Percentiles rank a stretch among this genome's conserved stretches.
These are phyloP conservation scores for Lentinula sp. DNA, from an alignment of 768 basidiomycete genomes.

Conservation along the genomic window DNA sequence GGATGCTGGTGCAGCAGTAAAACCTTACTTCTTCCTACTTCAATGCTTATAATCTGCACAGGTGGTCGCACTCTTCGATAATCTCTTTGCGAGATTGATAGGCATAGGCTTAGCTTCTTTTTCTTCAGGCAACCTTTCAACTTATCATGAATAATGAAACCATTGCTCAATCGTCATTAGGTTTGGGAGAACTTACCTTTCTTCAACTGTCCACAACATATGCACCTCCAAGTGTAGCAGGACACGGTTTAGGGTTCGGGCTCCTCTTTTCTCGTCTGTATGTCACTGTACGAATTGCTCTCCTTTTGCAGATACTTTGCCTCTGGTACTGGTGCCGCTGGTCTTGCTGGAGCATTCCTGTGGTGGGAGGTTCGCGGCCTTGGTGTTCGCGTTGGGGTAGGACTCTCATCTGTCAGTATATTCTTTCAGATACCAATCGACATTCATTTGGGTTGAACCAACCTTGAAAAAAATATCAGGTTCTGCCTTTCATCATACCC, in stretches of 20 bases:
- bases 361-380: slow-evolving; percentile 92
- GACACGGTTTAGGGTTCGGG: slow-evolving; percentile 74
- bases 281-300: neutral
- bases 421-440: neutral
- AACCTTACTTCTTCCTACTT: neutral
- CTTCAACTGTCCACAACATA: slow-evolving; percentile 88
- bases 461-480: slow-evolving; percentile 29
- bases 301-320: slow-evolving; percentile 70
- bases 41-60: slow-evolving; percentile 20
- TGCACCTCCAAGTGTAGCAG: slow-evolving; percentile 58
- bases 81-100: slow-evolving; percentile 61
- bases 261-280: neutral
- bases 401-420: slow-evolving; percentile 67
- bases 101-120: slow-evolving; percentile 83
- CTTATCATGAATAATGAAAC: neutral
- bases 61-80: slow-evolving; percentile 74
- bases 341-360: slow-evolving; percentile 83
- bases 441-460: neutral
- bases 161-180: slow-evolving; percentile 27
- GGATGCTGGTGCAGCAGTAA: slow-evolving; percentile 72
- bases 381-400: slow-evolving; percentile 80
- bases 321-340: slow-evolving; percentile 91
- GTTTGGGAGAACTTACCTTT: slow-evolving; percentile 92
- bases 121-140: slow-evolving; percentile 56
- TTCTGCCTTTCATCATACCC: slow-evolving; percentile 80